A percentile compares a stretch with the other conserved stretches of the same genome.
These are phyloP conservation scores for Paracoccidioides lutzii DNA, from an alignment of 2,329 filamentous ascomycete species.

Conservation along the genomic window DNA sequence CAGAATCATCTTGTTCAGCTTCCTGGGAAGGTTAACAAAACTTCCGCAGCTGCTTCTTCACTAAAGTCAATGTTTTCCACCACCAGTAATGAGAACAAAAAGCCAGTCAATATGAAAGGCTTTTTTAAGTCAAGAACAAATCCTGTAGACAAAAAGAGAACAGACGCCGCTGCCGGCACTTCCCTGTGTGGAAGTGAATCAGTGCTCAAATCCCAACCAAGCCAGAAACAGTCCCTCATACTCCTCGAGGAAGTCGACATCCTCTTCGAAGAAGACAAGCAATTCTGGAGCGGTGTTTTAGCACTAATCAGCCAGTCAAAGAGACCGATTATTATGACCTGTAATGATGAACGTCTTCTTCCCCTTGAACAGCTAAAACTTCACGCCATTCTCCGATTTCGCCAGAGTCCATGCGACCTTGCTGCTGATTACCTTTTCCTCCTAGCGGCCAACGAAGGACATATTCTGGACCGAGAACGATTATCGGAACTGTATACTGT, in stretches of 20 bases:
- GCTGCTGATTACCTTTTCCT: slow-evolving; percentile 70
- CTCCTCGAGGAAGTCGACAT: slow-evolving; percentile 88
- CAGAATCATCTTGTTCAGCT: slow-evolving; percentile 77
- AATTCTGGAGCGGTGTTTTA: slow-evolving; percentile 79
- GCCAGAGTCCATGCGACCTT: slow-evolving; percentile 50
- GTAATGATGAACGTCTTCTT: slow-evolving; percentile 78
- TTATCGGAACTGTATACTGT: slow-evolving; percentile 58
- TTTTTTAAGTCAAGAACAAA: slow-evolving; percentile 52
- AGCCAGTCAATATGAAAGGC: slow-evolving; percentile 64
- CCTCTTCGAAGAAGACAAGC: slow-evolving; percentile 87
- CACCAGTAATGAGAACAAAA: slow-evolving; percentile 44
- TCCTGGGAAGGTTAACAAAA: slow-evolving; percentile 19
- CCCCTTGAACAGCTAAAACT: slow-evolving; percentile 62
- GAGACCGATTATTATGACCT: slow-evolving; percentile 87
- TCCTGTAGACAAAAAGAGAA: slow-evolving; percentile 19
- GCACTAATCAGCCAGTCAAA: slow-evolving; percentile 72
- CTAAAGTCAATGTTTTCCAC: slow-evolving; percentile 9
- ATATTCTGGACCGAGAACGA: slow-evolving; percentile 56
- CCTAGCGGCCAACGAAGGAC: slow-evolving; percentile 78
- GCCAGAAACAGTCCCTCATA: slow-evolving; percentile 87
- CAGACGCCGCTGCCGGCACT: slow-evolving; percentile 11
- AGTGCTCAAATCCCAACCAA: slow-evolving; percentile 12
- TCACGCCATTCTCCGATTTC: slow-evolving; percentile 72
- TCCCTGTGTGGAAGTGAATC: slow-evolving; percentile 11
- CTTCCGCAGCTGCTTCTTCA: slow-evolving; percentile 26